Conservation (phyloP, 2,329 filamentous ascomycete species). For the Alternaria dauci region DNA sequence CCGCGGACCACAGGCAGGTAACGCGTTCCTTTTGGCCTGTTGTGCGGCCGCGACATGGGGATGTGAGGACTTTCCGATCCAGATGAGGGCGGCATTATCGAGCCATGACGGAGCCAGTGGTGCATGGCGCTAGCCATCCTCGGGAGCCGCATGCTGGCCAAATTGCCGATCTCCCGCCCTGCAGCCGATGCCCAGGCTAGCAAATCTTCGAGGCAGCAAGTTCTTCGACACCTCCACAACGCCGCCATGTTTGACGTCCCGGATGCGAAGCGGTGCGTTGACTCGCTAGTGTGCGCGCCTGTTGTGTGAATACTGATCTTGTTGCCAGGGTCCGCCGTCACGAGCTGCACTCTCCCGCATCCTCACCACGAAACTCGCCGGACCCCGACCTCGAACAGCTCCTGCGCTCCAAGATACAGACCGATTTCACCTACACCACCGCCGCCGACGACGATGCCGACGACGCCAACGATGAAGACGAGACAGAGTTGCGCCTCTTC, state of each 20-base stretch:
- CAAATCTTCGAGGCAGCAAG: conserved; percentile 7
- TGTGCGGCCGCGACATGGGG: not conserved
- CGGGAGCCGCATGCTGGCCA: not conserved
- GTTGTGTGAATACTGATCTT: conserved; percentile 19
- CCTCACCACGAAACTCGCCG: conserved; percentile 47
- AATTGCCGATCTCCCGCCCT: conserved; percentile 20
- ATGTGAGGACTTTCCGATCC: conserved; percentile 5
- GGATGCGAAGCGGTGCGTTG: conserved; percentile 37
- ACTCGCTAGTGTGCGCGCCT: not conserved
- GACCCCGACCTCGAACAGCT: conserved; percentile 44
- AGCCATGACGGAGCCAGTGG: conserved; percentile 5
- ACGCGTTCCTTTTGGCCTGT: conserved; percentile 4
- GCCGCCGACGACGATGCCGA: not conserved
- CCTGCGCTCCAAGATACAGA: conserved; percentile 35
- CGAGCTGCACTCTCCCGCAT: conserved; percentile 45
- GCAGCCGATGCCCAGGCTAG: conserved; percentile 8
- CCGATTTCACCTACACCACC: conserved; percentile 38
- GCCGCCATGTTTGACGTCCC: conserved; percentile 35
- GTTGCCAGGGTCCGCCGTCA: conserved; percentile 42
- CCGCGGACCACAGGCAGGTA: conserved; percentile 1
- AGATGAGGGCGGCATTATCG: conserved; percentile 1
- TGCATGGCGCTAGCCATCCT: not conserved
- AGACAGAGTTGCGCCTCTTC: conserved; percentile 48
- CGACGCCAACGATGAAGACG: conserved; percentile 30
- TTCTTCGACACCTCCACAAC: not conserved